phyloP scores from a whole-genome alignment of 1,284 basidiomycete species.

The Cryptococcus hybrid region DNA sequence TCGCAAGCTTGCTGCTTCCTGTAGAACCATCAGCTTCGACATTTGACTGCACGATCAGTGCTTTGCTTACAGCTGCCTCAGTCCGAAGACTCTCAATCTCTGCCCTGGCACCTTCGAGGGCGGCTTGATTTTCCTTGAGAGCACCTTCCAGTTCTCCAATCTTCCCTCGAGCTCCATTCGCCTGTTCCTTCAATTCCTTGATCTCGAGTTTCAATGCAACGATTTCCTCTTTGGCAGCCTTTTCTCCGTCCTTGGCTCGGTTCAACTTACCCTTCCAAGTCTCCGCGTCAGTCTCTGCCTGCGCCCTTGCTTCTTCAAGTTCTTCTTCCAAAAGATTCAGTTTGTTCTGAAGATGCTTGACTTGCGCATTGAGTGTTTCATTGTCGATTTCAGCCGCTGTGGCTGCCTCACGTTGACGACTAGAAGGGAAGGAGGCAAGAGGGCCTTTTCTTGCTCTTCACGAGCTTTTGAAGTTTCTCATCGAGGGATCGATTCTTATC shows the following conservation, averaged over 20 bases:
- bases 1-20: conserved; percentile 50
- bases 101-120: conserved; percentile 84
- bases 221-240: conserved; percentile 66
- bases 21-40: conserved; percentile 14
- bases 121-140: conserved; percentile 78
- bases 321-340: conserved; percentile 75
- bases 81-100: conserved; percentile 81
- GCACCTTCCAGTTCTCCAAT: conserved; percentile 84
- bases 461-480: conserved; percentile 29
- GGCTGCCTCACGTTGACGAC: conserved; percentile 49
- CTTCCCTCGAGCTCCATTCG: conserved; percentile 61
- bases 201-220: conserved; percentile 62
- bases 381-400: conserved; percentile 87
- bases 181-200: conserved; percentile 61
- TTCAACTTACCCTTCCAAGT: conserved; percentile 63
- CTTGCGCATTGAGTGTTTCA: conserved; percentile 82
- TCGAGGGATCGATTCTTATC: conserved; percentile 35
- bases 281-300: conserved; percentile 71
- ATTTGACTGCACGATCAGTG: background rate
- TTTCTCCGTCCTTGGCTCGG: conserved; percentile 75
- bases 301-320: conserved; percentile 71
- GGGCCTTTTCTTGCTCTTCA: conserved; percentile 21
- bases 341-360: conserved; percentile 77
- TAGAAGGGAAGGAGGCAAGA: conserved; percentile 13
- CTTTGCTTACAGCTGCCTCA: conserved; percentile 66